These are phyloP conservation scores for Meyerozyma elateridarum DNA, from an alignment of 1,139 yeast species.

Conservation along the genomic window DNA sequence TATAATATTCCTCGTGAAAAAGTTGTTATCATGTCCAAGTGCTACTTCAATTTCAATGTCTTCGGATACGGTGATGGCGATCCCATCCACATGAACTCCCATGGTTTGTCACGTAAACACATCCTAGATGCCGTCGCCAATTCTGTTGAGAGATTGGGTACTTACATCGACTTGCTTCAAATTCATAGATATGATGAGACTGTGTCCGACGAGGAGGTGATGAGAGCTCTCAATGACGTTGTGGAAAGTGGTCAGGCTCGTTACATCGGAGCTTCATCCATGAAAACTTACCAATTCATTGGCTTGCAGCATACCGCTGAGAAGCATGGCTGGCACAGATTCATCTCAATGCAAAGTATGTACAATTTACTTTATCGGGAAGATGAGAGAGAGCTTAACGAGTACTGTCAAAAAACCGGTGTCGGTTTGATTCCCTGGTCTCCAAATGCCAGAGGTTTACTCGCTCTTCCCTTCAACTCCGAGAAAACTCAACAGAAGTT, in stretches of 20 bases:
- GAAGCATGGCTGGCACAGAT: conserved; percentile 47
- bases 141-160: conserved; percentile 49
- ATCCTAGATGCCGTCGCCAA: conserved; percentile 47
- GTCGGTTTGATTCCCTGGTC: conserved; percentile 52
- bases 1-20: conserved; percentile 41
- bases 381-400: conserved; percentile 58
- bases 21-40: conserved; percentile 29
- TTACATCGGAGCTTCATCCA: conserved; percentile 58
- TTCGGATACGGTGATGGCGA: neutral
- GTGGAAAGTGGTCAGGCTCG: conserved; percentile 45
- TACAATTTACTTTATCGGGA: conserved; percentile 54
- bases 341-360: conserved; percentile 55
- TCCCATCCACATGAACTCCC: conserved; percentile 11
- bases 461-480: conserved; percentile 19
- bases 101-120: conserved; percentile 52
- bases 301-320: conserved; percentile 50
- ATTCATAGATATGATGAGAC: conserved; percentile 46
- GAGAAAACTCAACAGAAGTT: conserved; percentile 1
- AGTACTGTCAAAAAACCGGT: conserved; percentile 38
- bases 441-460: conserved; percentile 44
- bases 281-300: conserved; percentile 46
- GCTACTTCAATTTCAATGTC: conserved; percentile 1
- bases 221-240: conserved; percentile 51
- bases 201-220: conserved; percentile 45
- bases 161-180: conserved; percentile 45